Evolutionary conservation across 305 asterid genomes (phyloP).

Genomic region (Fraxinus sp.): DNA sequence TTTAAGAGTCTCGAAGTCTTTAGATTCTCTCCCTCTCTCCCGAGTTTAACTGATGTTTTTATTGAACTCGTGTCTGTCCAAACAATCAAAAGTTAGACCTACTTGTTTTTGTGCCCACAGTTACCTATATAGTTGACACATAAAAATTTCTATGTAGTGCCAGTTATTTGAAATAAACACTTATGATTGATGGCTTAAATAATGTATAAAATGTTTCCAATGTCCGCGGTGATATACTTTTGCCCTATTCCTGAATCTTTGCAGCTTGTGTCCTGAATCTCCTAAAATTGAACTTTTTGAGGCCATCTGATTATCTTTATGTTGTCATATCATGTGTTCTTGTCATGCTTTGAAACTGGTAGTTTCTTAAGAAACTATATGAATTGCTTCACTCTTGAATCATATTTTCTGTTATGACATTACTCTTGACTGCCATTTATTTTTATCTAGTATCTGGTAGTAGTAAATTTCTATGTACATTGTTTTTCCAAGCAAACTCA

Average conservation of each 20-base stretch:
- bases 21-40: neutral
- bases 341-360: neutral
- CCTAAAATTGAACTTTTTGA: neutral
- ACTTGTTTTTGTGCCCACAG: neutral
- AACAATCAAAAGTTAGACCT: neutral
- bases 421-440: slow-evolving; percentile 4
- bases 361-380: neutral
- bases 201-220: neutral
- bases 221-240: neutral
- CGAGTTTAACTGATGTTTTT: neutral
- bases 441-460: neutral
- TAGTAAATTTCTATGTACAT: neutral
- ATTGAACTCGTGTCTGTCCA: neutral
- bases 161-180: neutral
- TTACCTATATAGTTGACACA: neutral
- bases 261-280: neutral
- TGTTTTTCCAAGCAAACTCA: slow-evolving; percentile 7
- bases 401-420: slow-evolving; percentile 3
- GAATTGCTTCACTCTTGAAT: slow-evolving; percentile 14
- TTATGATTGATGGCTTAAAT: neutral
- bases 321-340: neutral
- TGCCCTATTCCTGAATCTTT: neutral
- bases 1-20: neutral
- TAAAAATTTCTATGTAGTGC: neutral
- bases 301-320: neutral